Evolutionary conservation across 2,329 filamentous ascomycete genomes (phyloP).

Genomic region (Orbilia ellipsospora): DNA sequence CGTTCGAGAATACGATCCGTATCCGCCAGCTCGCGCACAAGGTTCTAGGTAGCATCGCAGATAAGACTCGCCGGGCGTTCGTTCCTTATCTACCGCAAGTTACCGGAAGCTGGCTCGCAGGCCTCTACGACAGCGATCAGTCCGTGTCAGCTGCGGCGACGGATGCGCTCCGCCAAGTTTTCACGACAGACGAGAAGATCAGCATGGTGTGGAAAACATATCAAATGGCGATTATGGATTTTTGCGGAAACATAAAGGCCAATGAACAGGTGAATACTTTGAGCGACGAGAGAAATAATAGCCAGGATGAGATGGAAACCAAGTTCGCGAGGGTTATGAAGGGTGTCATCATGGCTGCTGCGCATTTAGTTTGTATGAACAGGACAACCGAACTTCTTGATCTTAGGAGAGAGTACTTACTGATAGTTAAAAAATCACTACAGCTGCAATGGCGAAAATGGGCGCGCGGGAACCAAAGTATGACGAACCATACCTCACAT

Average conservation of each 20-base stretch:
- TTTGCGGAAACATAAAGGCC: slow-evolving; percentile 79
- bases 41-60: slow-evolving; percentile 74
- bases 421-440: background rate
- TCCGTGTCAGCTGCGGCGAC: slow-evolving; percentile 79
- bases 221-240: slow-evolving; percentile 82
- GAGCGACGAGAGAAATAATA: slow-evolving; percentile 88
- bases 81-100: slow-evolving; percentile 80
- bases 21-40: slow-evolving; percentile 87
- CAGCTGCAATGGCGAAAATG: slow-evolving; percentile 53
- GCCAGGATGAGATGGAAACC: slow-evolving; percentile 81
- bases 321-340: slow-evolving; percentile 85
- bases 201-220: slow-evolving; percentile 81
- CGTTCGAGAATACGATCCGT: slow-evolving; percentile 87
- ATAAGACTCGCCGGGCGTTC: slow-evolving; percentile 78
- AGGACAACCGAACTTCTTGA: too few species aligned
- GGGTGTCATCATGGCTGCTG: slow-evolving; percentile 69
- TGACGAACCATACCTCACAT: slow-evolving; percentile 71
- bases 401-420: too few species aligned
- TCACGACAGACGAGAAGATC: slow-evolving; percentile 82
- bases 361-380: slow-evolving; percentile 66
- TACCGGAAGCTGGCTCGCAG: slow-evolving; percentile 90
- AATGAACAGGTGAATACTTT: slow-evolving; percentile 83
- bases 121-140: slow-evolving; percentile 85
- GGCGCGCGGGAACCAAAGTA: slow-evolving; percentile 70
- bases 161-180: slow-evolving; percentile 79